phyloP scores from a whole-genome alignment of 148 eudicot genomes.

The Oxyria digyna region DNA sequence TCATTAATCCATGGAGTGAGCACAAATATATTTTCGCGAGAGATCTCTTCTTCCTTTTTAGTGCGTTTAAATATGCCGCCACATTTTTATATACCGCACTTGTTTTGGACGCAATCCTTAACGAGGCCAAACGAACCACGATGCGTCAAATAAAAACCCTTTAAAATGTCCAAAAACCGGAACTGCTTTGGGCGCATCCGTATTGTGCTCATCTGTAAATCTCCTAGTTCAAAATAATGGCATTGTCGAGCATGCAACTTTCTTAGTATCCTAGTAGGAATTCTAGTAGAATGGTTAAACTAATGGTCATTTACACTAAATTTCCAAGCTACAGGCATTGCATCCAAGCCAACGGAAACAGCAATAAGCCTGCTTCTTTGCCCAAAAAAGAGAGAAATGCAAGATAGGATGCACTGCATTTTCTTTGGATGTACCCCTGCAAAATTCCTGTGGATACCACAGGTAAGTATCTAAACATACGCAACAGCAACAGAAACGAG shows the following conservation, averaged over 20 bases:
- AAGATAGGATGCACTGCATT: neutral
- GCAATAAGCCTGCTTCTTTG: neutral
- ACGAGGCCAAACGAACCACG: too few species aligned
- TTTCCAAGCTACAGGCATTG: slow-evolving; percentile 3
- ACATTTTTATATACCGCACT: too few species aligned
- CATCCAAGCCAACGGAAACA: slow-evolving; percentile 5
- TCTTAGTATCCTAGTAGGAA: slow-evolving; percentile 4
- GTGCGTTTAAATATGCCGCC: too few species aligned
- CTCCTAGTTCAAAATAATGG: neutral
- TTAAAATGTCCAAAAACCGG: too few species aligned
- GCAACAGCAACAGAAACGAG: neutral
- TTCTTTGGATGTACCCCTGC: slow-evolving; percentile 1
- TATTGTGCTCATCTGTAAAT: neutral
- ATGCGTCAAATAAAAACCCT: too few species aligned
- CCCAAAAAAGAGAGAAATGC: neutral
- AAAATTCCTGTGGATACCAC: neutral
- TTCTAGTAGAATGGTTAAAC: neutral
- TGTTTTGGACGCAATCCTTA: too few species aligned
- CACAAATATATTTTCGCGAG: too few species aligned
- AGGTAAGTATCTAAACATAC: neutral
- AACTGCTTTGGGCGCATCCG: too few species aligned
- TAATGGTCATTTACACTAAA: slow-evolving; percentile 4
- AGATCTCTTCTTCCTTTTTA: too few species aligned
- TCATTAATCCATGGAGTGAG: too few species aligned
- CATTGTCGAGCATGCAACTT: neutral